Base-by-base conservation (phyloP, 345 rosid species). In the Gossypium ekmanianum region DNA sequence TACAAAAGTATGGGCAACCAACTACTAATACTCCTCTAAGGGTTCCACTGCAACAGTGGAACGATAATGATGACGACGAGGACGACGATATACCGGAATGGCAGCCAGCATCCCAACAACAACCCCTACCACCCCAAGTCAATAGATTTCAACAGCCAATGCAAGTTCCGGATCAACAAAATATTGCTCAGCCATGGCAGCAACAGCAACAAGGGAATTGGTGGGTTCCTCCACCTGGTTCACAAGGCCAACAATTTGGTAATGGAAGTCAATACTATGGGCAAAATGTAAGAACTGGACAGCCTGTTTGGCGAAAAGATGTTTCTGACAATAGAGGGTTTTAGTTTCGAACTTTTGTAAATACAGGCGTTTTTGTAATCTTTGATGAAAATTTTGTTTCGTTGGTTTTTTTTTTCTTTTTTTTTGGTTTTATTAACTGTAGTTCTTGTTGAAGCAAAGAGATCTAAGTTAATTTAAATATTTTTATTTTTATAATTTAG, bases 71-170 rank as follows among this genome's bases (percentile, higher is more conserved):
- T 24, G 91, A 87, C 6, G 84, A 86, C 2, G 98, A 91, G 0
- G 88, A 92, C 14, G 88, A 94, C 2, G 97, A 92, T 29, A 95
- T 95, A 76, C 97, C 99, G 0, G 98, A 93, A 77, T 95, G 97
- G 99, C 89, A 83, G 61, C 98, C 97, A 29, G 79, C 69, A 24
- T 68, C 76, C 67, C 34, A 45, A 43, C 77, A 47, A 2, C 76
- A 11, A 27, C 76, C 68, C 0, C 75, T 70, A 11, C 20, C 74
- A 14, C 43, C 54, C 11, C 75, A 65, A 34, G 61, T 59, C 18
- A 84, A 64, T 47, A 50, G 52, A 48, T 63, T 67, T 16, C 75
- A 74, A 54, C 84, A 66, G 51, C 73, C 45, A 29, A 77, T 62
- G 47, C 22, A 66, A 11, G 13, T 73, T 76, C 84, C 69, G 51